These are phyloP conservation scores for Suhomyces emberorum DNA, from an alignment of 805 yeast species.

Conservation along the genomic window DNA sequence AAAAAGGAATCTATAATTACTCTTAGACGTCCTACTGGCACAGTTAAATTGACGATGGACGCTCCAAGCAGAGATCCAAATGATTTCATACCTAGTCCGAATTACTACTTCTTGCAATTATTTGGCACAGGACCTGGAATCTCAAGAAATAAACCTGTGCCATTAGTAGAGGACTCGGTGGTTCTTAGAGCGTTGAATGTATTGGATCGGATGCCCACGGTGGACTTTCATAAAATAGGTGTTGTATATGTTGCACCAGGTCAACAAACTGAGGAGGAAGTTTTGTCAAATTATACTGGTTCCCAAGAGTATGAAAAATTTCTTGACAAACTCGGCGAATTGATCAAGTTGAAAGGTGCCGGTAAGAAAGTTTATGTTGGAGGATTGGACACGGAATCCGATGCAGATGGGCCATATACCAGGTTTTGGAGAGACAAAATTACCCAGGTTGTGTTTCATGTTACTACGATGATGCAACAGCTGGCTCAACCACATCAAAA, in stretches of 20 bases:
- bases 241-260: slow-evolving; percentile 68
- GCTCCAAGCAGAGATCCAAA: slow-evolving; percentile 30
- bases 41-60: slow-evolving; percentile 43
- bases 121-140: slow-evolving; percentile 40
- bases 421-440: slow-evolving; percentile 69
- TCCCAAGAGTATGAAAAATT: slow-evolving; percentile 61
- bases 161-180: slow-evolving; percentile 47
- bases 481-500: slow-evolving; percentile 43
- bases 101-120: slow-evolving; percentile 50
- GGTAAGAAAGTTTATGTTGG: slow-evolving; percentile 59
- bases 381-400: slow-evolving; percentile 70
- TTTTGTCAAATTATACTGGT: slow-evolving; percentile 62
- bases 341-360: slow-evolving; percentile 53
- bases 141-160: slow-evolving; percentile 41
- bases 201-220: slow-evolving; percentile 74
- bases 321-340: slow-evolving; percentile 53
- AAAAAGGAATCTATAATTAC: slow-evolving; percentile 52
- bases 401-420: slow-evolving; percentile 74
- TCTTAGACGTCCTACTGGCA: slow-evolving; percentile 67
- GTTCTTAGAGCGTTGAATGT: slow-evolving; percentile 51
- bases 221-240: slow-evolving; percentile 77
- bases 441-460: slow-evolving; percentile 71
- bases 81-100: slow-evolving; percentile 29
- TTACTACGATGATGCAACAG: slow-evolving; percentile 79
- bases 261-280: slow-evolving; percentile 61